Conservation (phyloP, 768 basidiomycete genomes). For the Pulveroboletus sp. region DNA sequence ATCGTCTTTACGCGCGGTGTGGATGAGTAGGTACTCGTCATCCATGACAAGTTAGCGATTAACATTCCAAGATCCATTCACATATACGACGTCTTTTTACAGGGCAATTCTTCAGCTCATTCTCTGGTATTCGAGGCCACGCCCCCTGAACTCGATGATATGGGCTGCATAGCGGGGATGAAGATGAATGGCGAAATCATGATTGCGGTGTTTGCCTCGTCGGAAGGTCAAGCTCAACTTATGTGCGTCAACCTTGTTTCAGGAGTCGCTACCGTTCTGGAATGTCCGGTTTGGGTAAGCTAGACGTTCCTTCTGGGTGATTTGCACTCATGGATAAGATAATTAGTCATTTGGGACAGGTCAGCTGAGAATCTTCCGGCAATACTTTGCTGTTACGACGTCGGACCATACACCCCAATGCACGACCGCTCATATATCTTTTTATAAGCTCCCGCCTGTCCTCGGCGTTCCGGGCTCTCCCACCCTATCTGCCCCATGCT, state of each 20-base stretch:
- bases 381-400: slow-evolving; percentile 6
- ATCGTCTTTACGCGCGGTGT: slow-evolving; percentile 14
- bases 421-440: slow-evolving; percentile 6
- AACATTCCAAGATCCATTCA: slow-evolving; percentile 19
- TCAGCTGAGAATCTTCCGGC: slow-evolving; percentile 14
- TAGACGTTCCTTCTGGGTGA: not conserved
- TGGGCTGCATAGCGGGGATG: slow-evolving; percentile 19
- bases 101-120: not conserved
- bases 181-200: slow-evolving; percentile 24
- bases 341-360: slow-evolving; percentile 11
- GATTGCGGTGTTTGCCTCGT: slow-evolving; percentile 10
- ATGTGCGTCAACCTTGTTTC: slow-evolving; percentile 21
- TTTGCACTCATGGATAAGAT: slow-evolving; percentile 3
- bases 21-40: slow-evolving; percentile 15
- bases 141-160: slow-evolving; percentile 8
- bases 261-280: slow-evolving; percentile 8
- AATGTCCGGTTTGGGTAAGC: slow-evolving; percentile 20
- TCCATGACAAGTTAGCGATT: not conserved
- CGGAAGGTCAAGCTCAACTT: slow-evolving; percentile 7
- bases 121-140: slow-evolving; percentile 18
- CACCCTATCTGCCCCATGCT: slow-evolving; percentile 2
- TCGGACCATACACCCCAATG: not conserved
- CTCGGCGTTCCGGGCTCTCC: slow-evolving; percentile 3
- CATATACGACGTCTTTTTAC: slow-evolving; percentile 22
- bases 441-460: slow-evolving; percentile 15